Base-by-base conservation (phyloP, 2,329 filamentous ascomycete species). In the Davidsoniella virescens region DNA sequence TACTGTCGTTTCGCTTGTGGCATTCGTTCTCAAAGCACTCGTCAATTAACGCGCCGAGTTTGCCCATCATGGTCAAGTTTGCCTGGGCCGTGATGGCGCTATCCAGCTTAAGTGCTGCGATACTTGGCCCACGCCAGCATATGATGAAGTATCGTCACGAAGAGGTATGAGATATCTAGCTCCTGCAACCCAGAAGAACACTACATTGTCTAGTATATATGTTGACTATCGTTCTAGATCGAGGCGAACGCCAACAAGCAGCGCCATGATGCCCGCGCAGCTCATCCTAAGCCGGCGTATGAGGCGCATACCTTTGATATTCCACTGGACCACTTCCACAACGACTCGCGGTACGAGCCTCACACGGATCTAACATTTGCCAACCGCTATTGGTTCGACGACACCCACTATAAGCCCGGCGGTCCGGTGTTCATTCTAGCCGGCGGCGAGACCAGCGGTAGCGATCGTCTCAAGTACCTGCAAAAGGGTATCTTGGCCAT, bases 371-470 rank as follows among this genome's bases (percentile, higher is more conserved):
- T 63, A 23, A 73, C 66, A 1, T 94, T 87, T 63, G 64, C 76
- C 18, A 67, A 90, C 44, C 76, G 85, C 9, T 94, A 92, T 67
- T 93, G 82, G 82, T 87, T 90, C 57, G 86, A 93, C 59, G 76
- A 80, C 1, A 73, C 73, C 42, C 73, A 84, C 65, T 93, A 93
- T 65, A 72, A 79, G 60, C 66, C 73, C 0, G 87, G 87, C 10
- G 87, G 87, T 0, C 87, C 87, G 0, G 82, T 94, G 44, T 84
- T 94, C 51, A 73, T 93, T 4, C 71, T 93, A 4, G 73, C 80
- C 38, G 73, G 74, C 4, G 87, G 86, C 25, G 86, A 93, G 66
- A 81, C 78, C 0, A 66, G 67, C 53, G 83, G 72, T 7, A 65
- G 62, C n/a, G 75, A 62, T 29, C 72, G 85, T 12, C 66, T 93